phyloP scores from a whole-genome alignment of 139 green algal species.

The Astrephomene gubernaculifera region DNA sequence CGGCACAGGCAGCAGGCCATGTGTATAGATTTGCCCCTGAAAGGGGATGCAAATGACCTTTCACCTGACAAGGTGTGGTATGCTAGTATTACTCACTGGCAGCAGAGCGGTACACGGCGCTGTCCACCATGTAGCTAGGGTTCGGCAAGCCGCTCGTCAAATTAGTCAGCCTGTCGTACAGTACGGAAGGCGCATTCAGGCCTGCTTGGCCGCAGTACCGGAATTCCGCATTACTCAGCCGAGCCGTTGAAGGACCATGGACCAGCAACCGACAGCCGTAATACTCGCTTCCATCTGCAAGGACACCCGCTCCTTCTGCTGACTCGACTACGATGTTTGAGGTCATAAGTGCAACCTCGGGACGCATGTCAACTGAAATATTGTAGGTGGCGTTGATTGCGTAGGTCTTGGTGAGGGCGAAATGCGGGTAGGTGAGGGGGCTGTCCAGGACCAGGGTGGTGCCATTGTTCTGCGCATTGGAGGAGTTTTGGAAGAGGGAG shows the following conservation, averaged over 20 bases:
- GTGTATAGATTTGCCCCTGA: too few species aligned
- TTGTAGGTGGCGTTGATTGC: constrained; percentile 5
- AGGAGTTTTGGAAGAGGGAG: too few species aligned
- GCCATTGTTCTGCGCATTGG: too few species aligned
- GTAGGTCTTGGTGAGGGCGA: neutral
- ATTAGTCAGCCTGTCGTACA: constrained; percentile 46
- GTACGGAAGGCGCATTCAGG: constrained; percentile 5
- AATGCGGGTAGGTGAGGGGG: constrained; percentile 36
- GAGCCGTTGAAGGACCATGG: constrained; percentile 10
- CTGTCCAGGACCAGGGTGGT: constrained; percentile 49
- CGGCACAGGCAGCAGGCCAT: too few species aligned
- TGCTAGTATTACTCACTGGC: too few species aligned
- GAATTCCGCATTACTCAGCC: constrained; percentile 2
- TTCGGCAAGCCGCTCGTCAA: neutral
- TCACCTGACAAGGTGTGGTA: too few species aligned
- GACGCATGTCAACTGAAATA: constrained; percentile 37
- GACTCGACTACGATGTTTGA: constrained; percentile 20
- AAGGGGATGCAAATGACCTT: too few species aligned
- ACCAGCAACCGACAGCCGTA: constrained; percentile 45
- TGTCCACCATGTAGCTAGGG: too few species aligned
- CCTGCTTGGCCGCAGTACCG: constrained; percentile 51
- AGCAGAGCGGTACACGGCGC: too few species aligned
- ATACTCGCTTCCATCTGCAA: neutral
- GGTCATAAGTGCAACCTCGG: constrained; percentile 48
- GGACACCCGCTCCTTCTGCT: neutral